phyloP scores from a whole-genome alignment of 164 flowering plant species.

The Magnolia sinica region DNA sequence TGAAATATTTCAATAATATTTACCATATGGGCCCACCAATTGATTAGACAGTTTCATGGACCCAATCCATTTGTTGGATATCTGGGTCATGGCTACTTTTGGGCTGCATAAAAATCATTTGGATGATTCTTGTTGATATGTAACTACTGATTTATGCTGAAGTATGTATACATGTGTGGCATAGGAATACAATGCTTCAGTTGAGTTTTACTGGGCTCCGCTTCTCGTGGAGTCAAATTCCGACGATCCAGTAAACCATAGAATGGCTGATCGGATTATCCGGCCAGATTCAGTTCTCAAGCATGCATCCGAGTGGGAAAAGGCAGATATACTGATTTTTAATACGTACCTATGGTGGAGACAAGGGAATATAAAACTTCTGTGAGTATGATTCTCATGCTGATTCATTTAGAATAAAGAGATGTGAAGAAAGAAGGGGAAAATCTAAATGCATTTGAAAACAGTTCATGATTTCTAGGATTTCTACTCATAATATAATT shows the following conservation, averaged over 20 bases:
- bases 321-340: slow-evolving; percentile 86
- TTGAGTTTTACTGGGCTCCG: slow-evolving; percentile 96
- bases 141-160: neutral
- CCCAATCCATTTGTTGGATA: too few relatives aligned
- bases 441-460: too few relatives aligned
- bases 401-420: neutral
- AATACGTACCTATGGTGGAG: slow-evolving; percentile 98
- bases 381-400: slow-evolving; percentile 39
- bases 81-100: too few relatives aligned
- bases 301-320: slow-evolving; percentile 79
- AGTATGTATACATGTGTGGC: slow-evolving; percentile 5
- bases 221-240: slow-evolving; percentile 87
- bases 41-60: too few relatives aligned
- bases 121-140: neutral
- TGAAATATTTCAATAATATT: too few relatives aligned
- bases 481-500: too few relatives aligned
- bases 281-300: slow-evolving; percentile 70
- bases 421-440: neutral
- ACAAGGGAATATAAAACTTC: slow-evolving; percentile 84
- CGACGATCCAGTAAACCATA: slow-evolving; percentile 89
- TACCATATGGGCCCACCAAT: too few relatives aligned
- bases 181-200: slow-evolving; percentile 86
- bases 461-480: too few relatives aligned
- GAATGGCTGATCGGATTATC: slow-evolving; percentile 70
- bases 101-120: too few relatives aligned